Evolutionary conservation across 2,329 filamentous ascomycete species (phyloP), one percentile per base, ranked within the genome.

Genomic region (Leptoxyphium fumago): DNA sequence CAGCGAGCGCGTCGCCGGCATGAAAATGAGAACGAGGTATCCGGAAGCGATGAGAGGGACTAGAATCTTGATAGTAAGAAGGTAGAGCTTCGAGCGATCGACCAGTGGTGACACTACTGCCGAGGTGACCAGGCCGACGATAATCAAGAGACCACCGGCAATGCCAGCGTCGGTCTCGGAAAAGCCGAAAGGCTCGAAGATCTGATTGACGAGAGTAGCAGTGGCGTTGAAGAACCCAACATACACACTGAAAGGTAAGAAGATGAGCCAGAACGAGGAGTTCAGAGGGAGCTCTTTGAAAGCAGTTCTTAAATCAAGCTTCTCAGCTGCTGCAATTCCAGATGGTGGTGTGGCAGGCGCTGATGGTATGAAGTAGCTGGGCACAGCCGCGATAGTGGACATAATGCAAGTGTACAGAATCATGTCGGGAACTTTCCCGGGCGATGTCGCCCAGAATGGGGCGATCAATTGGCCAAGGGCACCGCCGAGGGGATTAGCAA

Each of bases 211-310:
- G 1, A 96, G 75, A 1, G 83, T 83, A 41, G 87, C 93, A 52
- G 88, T 70, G 52, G 82, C 82, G 71, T 96, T 96, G 78, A 98
- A 98, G 67, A 91, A 81, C 55, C 83, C 87, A 48, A 94, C 84
- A 62, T 87, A 94, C 55, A 88, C 64, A 50, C 75, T 67, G 65
- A 89, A 96, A n/a, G 88, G 81, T 47, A 88, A 55, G 48, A 88
- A 68, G 51, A 95, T 65, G 49, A 94, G 73, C 73, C 80, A 94
- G 63, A 94, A 82, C 58, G 89, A 80, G 14, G 74, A 68, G 5
- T 77, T 83, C 29, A 57, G 60, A 40, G 72, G 58, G 39, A 71
- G 59, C 14, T 53, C 44, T 10, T 46, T 53, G 1, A 88, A 62
- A 14, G 74, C 72, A 7, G 66, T 57, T 18, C 75, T 47, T 2